Evolutionary conservation across 192 early-diverging fungal genomes (phyloP), one percentile per base, ranked within the genome.

Genomic region (Rhizophagus sp.): DNA sequence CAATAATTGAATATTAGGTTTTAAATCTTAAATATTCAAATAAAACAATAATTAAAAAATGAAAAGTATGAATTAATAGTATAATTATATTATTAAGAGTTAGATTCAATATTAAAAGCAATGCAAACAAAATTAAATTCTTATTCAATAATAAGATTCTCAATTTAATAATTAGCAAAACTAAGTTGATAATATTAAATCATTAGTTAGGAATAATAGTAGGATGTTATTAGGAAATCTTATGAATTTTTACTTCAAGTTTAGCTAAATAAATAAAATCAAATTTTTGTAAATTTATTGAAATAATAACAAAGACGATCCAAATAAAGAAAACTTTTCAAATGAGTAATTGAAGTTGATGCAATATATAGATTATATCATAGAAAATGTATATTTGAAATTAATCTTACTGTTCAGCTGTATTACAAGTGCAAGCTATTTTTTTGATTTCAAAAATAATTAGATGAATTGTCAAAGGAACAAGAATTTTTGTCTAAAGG

Each of bases 241-340:
- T 7, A 8, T 73, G 22, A 2, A 41, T 12, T 73, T 22, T 73
- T 6, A 22, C 44, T 44, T 9, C n/a, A 34, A 17, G 12, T n/a
- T 24, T 72, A 41, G 19, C 11, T 72, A 22, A 74, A 5, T 12
- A 22, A 61, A 2, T 2, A n/a, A 5, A 74, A 57, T 57, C 44
- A 49, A 41, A 25, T 74, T 11, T 12, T 74, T 13, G 49, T 74
- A 74, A 74, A 36, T 74, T 74, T 61, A 61, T 74, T 52, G 25
- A 74, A 74, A 34, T 2, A 73, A 74, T 61, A 5, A 74, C 9
- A 4, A 0, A 22, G 4, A 68, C 11, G 9, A 5, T 12, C 44
- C n/a, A 61, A 2, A 36, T 15, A 0, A 33, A 49, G n/a, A 17
- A 73, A 73, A 61, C n/a, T 52, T 52, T 74, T 74, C n/a, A 74